phyloP scores from a whole-genome alignment of 352 stramenopile species.

The Phytophthora megakarya region DNA sequence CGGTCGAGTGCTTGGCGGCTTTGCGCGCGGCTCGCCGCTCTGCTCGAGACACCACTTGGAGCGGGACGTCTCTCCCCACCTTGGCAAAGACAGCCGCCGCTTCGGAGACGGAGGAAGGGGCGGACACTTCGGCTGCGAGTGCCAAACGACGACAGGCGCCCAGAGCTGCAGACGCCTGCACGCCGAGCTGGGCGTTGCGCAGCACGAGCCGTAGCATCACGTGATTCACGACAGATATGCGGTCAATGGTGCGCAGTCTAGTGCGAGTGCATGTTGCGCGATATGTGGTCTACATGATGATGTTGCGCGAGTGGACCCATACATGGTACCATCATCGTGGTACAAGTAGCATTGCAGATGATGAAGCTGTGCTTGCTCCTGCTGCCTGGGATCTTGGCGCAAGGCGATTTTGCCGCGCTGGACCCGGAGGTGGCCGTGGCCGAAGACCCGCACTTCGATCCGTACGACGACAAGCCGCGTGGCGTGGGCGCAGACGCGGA shows the following conservation, averaged over 20 bases:
- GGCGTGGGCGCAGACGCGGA: conserved; percentile 26
- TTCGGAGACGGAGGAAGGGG: conserved; percentile 13
- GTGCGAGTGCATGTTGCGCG: neutral
- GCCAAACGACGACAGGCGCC: conserved; percentile 16
- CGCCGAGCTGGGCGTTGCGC: conserved; percentile 26
- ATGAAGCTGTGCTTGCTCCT: conserved; percentile 17
- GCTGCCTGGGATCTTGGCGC: conserved; percentile 15
- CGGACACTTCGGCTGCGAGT: conserved; percentile 7
- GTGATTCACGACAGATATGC: conserved; percentile 19
- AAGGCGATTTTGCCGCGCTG: conserved; percentile 43
- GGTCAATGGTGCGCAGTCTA: neutral
- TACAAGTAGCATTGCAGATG: no score
- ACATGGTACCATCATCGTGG: no score
- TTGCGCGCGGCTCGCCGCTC: conserved; percentile 64
- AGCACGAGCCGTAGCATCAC: conserved; percentile 39
- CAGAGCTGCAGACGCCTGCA: neutral
- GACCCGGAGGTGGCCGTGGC: conserved; percentile 41
- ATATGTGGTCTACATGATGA: neutral
- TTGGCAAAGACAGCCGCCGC: conserved; percentile 26
- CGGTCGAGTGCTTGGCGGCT: conserved; percentile 39
- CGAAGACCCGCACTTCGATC: conserved; percentile 65
- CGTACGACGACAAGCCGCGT: conserved; percentile 51
- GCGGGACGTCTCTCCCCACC: conserved; percentile 60
- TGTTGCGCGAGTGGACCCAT: no score
- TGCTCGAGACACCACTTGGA: conserved; percentile 64